Evolutionary conservation across 169 alveolate species (phyloP).

Genomic region (Toxoplasma gondii): DNA sequence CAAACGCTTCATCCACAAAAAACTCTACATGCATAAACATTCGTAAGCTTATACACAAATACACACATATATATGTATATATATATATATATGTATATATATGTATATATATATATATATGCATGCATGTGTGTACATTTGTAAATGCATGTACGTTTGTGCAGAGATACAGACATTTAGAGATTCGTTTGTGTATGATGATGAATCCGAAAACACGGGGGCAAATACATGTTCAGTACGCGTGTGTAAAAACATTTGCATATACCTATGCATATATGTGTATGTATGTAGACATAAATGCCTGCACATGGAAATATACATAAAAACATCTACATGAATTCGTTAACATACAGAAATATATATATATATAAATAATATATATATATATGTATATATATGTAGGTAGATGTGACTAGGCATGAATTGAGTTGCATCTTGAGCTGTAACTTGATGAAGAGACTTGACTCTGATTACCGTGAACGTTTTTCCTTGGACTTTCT

Average conservation of each 20-base stretch:
- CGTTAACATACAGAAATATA: too few species aligned
- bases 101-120: not conserved
- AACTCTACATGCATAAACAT: constrained; percentile 16
- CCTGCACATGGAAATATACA: too few species aligned
- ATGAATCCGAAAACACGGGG: not conserved
- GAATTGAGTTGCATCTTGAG: not conserved
- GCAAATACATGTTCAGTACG: not conserved
- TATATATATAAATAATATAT: too few species aligned
- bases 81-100: not conserved
- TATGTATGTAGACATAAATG: too few species aligned
- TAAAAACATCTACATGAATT: too few species aligned
- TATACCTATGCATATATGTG: too few species aligned
- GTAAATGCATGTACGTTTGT: too few species aligned
- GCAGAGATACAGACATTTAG: not conserved
- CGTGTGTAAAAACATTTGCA: not conserved
- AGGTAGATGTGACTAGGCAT: not conserved
- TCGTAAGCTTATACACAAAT: constrained; percentile 35
- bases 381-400: not conserved
- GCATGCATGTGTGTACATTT: not conserved
- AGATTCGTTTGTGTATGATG: not conserved
- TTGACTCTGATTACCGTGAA: constrained; percentile 46
- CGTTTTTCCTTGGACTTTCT: constrained; percentile 82
- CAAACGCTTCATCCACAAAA: not conserved
- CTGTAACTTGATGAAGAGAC: not conserved
- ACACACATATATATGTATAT: not conserved